Conservation (phyloP, 345 rosid genomes). For the Fremontodendron californicum region DNA sequence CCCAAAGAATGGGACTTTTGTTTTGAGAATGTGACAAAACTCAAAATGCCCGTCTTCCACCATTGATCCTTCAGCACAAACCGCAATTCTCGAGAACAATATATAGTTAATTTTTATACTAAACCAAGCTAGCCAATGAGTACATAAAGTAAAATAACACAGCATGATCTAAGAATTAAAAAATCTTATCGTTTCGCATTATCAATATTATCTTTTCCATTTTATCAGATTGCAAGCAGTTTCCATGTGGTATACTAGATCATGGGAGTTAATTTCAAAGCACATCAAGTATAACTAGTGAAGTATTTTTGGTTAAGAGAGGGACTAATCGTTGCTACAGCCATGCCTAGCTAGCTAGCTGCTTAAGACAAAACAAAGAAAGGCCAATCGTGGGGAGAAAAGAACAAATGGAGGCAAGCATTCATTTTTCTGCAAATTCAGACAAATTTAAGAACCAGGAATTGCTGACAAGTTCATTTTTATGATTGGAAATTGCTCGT, state of each 20-base stretch:
- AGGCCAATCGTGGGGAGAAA: background rate
- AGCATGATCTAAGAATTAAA: conserved; percentile 11
- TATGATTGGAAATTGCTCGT: conserved; percentile 2
- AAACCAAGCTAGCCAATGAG: background rate
- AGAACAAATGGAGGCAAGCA: background rate
- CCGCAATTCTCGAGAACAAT: background rate
- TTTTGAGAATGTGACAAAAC: conserved; percentile 15
- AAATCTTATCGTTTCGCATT: conserved; percentile 26
- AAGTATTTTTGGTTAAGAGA: background rate
- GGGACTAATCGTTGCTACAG: background rate
- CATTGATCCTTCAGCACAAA: background rate
- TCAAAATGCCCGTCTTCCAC: background rate
- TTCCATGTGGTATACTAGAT: background rate
- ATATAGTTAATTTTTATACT: background rate
- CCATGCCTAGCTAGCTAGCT: background rate
- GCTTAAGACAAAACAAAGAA: background rate
- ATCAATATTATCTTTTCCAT: conserved; percentile 25
- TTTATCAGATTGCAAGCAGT: background rate
- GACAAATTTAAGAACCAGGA: conserved; percentile 3
- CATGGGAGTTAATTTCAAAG: background rate
- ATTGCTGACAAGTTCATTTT: background rate
- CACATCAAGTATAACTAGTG: background rate
- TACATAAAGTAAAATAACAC: background rate
- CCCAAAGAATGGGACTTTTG: conserved; percentile 23
- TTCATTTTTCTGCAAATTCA: background rate